Conservation (phyloP, 2,329 filamentous ascomycete species). For the Sporothrix mexicana region DNA sequence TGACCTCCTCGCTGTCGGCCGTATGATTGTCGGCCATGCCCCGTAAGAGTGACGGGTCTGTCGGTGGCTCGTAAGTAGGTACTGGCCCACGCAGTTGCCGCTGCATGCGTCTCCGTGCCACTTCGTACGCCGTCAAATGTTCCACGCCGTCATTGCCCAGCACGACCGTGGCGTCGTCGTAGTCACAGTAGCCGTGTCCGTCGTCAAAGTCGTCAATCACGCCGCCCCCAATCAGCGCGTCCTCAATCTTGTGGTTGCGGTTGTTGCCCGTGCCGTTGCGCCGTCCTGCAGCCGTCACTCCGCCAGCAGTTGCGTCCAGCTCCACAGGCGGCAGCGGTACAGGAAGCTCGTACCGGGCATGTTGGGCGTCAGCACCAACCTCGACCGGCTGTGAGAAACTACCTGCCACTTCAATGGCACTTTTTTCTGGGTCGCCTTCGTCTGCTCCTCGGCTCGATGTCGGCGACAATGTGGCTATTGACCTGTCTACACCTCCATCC, state of each 20-base stretch:
- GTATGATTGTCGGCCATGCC: neutral
- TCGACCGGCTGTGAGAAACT: slow-evolving; percentile 47
- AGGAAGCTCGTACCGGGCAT: slow-evolving; percentile 60
- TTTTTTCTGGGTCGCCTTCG: slow-evolving; percentile 36
- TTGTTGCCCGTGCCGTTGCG: neutral
- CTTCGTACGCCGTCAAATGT: slow-evolving; percentile 56
- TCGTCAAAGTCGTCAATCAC: slow-evolving; percentile 22
- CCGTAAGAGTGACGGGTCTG: slow-evolving; percentile 39
- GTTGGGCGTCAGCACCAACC: slow-evolving; percentile 52
- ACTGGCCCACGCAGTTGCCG: slow-evolving; percentile 58
- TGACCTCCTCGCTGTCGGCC: slow-evolving; percentile 31
- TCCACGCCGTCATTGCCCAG: slow-evolving; percentile 50
- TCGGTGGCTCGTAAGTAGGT: slow-evolving; percentile 55
- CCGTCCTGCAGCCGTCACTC: neutral
- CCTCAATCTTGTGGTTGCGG: slow-evolving; percentile 13
- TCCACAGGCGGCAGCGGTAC: slow-evolving; percentile 55
- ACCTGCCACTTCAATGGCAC: slow-evolving; percentile 36
- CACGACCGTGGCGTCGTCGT: slow-evolving; percentile 47
- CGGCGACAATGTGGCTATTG: neutral
- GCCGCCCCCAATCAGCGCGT: slow-evolving; percentile 12
- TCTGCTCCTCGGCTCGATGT: neutral
- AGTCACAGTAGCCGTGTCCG: slow-evolving; percentile 20
- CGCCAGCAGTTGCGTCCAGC: slow-evolving; percentile 50
- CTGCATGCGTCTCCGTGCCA: slow-evolving; percentile 57
- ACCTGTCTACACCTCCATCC: neutral